These are phyloP conservation scores for Eucalyptus marginata DNA, from an alignment of 345 rosid species.

Conservation along the genomic window DNA sequence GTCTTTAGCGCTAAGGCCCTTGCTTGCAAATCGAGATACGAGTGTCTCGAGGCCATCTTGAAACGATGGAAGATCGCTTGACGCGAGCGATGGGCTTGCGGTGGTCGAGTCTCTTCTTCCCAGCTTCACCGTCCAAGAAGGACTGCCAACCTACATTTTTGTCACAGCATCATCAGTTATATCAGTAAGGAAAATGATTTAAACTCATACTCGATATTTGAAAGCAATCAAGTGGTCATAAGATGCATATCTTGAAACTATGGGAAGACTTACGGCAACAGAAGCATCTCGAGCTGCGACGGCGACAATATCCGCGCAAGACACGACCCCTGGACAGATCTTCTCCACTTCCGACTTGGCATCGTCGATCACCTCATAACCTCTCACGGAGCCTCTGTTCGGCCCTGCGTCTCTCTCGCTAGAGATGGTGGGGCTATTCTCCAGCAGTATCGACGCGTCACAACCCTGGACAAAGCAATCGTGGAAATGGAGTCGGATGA, in stretches of 20 bases:
- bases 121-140: conserved; percentile 27
- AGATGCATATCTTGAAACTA: not conserved
- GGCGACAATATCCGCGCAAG: conserved; percentile 55
- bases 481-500: conserved; percentile 54
- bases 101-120: conserved; percentile 29
- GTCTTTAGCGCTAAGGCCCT: conserved; percentile 40
- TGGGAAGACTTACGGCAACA: not conserved
- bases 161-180: not conserved
- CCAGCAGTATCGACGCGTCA: conserved; percentile 38
- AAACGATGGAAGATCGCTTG: conserved; percentile 28
- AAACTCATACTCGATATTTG: not conserved
- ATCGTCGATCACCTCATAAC: conserved; percentile 31
- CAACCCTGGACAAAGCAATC: conserved; percentile 56
- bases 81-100: conserved; percentile 19
- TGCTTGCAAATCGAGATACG: conserved; percentile 12
- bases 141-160: conserved; percentile 14
- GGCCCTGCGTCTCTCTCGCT: conserved; percentile 5
- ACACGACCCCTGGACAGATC: conserved; percentile 41
- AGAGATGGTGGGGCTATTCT: not conserved
- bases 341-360: conserved; percentile 37
- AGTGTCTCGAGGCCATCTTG: conserved; percentile 18
- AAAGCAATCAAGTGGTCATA: not conserved
- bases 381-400: conserved; percentile 4
- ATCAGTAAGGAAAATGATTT: not conserved
- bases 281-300: conserved; percentile 54